phyloP scores from a whole-genome alignment of 176 grass and related monocot species.

The Dactylis glomerata region DNA sequence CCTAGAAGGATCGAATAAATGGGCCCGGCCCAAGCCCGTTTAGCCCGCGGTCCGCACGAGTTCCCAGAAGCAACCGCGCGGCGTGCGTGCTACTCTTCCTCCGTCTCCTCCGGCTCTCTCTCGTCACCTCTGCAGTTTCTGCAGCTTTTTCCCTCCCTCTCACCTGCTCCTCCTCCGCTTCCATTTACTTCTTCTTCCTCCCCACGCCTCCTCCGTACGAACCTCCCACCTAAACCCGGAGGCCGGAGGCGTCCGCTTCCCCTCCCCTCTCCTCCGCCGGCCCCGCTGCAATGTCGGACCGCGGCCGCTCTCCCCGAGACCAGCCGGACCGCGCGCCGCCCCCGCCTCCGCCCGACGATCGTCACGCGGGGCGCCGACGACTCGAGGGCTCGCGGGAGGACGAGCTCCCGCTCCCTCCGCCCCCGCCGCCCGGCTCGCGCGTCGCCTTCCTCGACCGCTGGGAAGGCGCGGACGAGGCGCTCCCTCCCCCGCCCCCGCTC shows the following conservation, averaged over 20 bases:
- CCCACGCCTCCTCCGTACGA: neutral
- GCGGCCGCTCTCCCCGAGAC: conserved; percentile 1
- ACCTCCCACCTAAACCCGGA: neutral
- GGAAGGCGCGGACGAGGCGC: neutral
- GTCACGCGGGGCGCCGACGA: neutral
- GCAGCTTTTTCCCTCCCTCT: neutral
- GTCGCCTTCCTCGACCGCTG: neutral
- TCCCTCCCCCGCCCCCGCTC: conserved; percentile 33
- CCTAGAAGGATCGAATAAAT: neutral
- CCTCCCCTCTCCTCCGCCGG: neutral
- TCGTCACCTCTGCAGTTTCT: neutral
- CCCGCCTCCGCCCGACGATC: conserved; percentile 24
- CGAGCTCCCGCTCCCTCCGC: neutral
- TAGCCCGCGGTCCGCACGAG: neutral
- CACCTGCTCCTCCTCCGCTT: neutral
- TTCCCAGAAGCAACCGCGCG: neutral
- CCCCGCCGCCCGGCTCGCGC: neutral
- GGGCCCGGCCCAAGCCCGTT: neutral
- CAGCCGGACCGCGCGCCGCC: neutral
- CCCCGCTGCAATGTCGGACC: conserved; percentile 21
- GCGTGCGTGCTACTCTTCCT: neutral
- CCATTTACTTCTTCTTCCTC: neutral
- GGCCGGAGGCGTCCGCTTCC: neutral
- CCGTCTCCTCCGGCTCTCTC: neutral
- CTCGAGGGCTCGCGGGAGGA: neutral